Evolutionary conservation across 257 asterid species (phyloP).

Genomic region (Prunella vulgaris): DNA sequence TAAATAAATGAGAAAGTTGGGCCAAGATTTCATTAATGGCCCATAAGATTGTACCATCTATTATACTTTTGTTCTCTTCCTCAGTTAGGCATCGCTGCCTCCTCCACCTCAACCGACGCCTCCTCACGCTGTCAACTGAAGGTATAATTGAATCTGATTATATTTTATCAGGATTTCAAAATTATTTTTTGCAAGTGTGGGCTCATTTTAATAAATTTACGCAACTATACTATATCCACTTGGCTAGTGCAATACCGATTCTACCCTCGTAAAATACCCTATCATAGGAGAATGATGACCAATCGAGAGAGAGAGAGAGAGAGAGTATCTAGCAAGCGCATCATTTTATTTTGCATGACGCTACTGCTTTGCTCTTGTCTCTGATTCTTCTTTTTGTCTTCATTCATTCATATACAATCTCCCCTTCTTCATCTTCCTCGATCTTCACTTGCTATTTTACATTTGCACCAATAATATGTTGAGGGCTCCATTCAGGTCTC

Average conservation of each 20-base stretch:
- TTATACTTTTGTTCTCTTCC: no score
- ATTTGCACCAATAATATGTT: slow-evolving; percentile 29
- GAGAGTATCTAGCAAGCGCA: no score
- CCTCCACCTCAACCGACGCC: no score
- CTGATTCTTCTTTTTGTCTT: not conserved
- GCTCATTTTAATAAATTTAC: no score
- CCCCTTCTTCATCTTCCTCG: not conserved
- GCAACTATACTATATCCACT: slow-evolving; percentile 11
- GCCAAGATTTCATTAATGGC: no score
- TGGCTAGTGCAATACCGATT: not conserved
- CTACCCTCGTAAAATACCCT: not conserved
- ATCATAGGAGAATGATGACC: slow-evolving; percentile 8
- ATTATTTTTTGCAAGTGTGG: no score
- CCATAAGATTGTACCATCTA: no score
- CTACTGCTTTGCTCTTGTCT: not conserved
- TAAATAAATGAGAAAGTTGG: no score
- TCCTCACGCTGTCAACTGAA: no score
- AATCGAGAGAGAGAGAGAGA: slow-evolving; percentile 18
- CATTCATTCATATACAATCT: not conserved
- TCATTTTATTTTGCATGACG: slow-evolving; percentile 23
- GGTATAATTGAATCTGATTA: no score
- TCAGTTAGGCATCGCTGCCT: no score
- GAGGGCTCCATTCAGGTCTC: slow-evolving; percentile 36
- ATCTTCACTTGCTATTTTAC: not conserved
- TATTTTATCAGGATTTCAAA: no score